A percentile compares a stretch with the other conserved stretches of the same genome.
Conservation (phyloP, 345 rosid genomes). For the Hibiscus syriacus region DNA sequence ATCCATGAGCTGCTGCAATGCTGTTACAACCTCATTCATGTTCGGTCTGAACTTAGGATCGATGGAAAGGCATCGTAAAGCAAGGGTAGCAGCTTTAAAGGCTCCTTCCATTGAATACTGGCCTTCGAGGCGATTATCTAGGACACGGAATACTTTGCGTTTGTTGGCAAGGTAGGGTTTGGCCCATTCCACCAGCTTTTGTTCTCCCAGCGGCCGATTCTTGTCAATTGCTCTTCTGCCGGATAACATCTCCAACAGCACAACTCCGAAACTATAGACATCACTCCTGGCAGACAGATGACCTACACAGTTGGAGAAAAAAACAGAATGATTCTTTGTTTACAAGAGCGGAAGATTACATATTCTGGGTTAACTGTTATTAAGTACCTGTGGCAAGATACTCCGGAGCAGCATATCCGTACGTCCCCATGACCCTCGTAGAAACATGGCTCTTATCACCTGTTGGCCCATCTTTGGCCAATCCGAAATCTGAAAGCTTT, state of each 20-base stretch:
- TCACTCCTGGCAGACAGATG: background rate
- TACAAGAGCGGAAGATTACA: background rate
- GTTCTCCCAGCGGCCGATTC: background rate
- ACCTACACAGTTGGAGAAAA: slow-evolving; percentile 2
- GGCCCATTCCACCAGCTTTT: background rate
- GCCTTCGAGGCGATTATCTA: background rate
- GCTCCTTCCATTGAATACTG: background rate
- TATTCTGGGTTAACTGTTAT: no score
- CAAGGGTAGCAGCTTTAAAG: background rate
- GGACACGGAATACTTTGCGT: background rate
- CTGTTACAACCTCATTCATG: background rate
- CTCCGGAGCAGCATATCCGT: background rate
- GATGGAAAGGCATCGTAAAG: background rate
- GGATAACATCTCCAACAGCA: background rate
- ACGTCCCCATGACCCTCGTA: background rate
- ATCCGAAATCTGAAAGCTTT: background rate
- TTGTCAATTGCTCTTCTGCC: background rate
- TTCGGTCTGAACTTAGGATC: background rate
- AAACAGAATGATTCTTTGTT: background rate
- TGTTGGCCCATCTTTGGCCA: background rate
- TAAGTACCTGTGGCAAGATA: background rate
- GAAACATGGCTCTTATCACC: background rate
- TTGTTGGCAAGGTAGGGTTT: background rate
- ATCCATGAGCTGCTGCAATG: background rate
- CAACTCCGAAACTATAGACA: background rate